Base-by-base conservation (phyloP, 345 rosid genomes). In the Moringa oleifera region DNA sequence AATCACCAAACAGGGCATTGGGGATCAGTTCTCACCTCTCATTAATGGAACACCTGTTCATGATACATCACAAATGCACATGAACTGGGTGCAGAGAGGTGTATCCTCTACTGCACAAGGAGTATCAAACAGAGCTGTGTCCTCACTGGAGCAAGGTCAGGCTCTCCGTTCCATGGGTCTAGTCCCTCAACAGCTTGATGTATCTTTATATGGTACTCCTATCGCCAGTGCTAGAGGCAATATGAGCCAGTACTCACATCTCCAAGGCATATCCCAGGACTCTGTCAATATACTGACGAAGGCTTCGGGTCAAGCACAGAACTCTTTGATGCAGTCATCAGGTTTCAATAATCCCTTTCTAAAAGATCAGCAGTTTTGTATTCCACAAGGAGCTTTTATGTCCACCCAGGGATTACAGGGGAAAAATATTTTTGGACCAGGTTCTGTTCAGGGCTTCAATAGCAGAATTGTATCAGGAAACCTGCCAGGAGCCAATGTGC, bases 31-130 rank as follows among this genome's bases (percentile, higher is more conserved):
- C 23, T 54, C 74, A 50, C 71, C 82, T 57, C 68, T 80, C 7
- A 76, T 76, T 52, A 79, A 81, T 73, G 89, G 85, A 68, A 77
- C 74, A 18, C 87, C 89, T 64, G 63, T 84, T 21, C 77, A 74
- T 24, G 91, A 83, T 55, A 53, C 78, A 17, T 64, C 91, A 55
- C 75, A 75, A 47, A 71, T 78, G 69, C 74, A 76, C 54, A 65
- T 79, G 59, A 80, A 77, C 78, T 79, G 77, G 87, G 65, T 66
- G 37, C 90, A 80, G 68, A 72, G 65, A 18, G 74, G 67, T 65
- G 69, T 73, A 25, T 63, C 86, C 52, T 68, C 87, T 15, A 64
- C 65, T 61, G 36, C 62, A 53, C 84, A 79, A 71, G 89, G 87
- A 74, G 57, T 56, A 13, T 54, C 78, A 20, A 79, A 73, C 33